Evolutionary conservation across 345 rosid species (phyloP).

Genomic region (Geranium rotundifolium): DNA sequence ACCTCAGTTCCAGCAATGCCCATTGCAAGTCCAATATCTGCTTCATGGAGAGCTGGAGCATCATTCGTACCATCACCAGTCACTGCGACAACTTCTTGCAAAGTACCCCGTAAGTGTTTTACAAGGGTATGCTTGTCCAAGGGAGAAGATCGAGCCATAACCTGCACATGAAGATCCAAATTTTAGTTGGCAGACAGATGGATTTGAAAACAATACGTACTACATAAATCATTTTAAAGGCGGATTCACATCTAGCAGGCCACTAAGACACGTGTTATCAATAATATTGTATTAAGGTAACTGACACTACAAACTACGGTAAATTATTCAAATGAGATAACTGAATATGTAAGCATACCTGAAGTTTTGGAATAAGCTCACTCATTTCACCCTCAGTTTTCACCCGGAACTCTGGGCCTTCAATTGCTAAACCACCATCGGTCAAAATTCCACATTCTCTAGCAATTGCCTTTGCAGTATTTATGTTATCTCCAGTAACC

Average conservation of each 20-base stretch:
- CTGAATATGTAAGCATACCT: conserved; percentile 28
- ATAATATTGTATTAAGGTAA: not conserved
- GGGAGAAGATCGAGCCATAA: conserved; percentile 62
- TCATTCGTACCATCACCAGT: conserved; percentile 91
- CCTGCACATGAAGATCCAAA: conserved; percentile 24
- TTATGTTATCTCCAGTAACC: conserved; percentile 85
- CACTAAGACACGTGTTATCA: not conserved
- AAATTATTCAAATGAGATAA: not conserved
- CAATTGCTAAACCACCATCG: conserved; percentile 45
- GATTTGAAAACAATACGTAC: too few relatives aligned
- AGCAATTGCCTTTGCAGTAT: conserved; percentile 90
- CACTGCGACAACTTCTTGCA: conserved; percentile 72
- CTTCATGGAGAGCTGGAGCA: conserved; percentile 86
- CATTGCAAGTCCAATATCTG: conserved; percentile 85
- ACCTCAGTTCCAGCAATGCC: conserved; percentile 87
- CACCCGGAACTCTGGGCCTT: conserved; percentile 51
- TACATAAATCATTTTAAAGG: too few relatives aligned
- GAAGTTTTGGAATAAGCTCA: conserved; percentile 68
- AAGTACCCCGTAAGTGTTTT: conserved; percentile 32
- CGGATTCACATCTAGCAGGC: too few relatives aligned
- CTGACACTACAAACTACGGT: not conserved
- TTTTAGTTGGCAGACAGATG: too few relatives aligned
- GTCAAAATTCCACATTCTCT: conserved; percentile 77
- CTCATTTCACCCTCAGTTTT: conserved; percentile 40
- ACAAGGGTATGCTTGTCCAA: too few relatives aligned